Evolutionary conservation across 345 rosid species (phyloP).

Genomic region (Hibiscus trionum): DNA sequence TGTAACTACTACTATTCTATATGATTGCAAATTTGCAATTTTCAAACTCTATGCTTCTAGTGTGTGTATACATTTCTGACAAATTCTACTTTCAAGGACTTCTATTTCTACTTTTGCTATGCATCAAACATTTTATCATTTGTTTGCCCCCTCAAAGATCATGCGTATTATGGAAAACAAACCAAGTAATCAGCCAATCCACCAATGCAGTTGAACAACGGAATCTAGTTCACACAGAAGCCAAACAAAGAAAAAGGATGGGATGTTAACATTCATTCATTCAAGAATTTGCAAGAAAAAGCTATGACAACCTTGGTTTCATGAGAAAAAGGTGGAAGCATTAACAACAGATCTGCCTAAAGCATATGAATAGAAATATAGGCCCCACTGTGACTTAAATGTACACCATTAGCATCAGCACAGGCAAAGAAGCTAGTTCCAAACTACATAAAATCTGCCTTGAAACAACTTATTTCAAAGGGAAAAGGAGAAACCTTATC

Average conservation of each 20-base stretch:
- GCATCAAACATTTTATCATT: background rate
- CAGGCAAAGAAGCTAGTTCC: background rate
- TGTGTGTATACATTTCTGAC: background rate
- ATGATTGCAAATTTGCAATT: background rate
- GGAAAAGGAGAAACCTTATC: slow-evolving; percentile 49
- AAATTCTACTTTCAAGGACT: background rate
- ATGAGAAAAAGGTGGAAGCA: background rate
- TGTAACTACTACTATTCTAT: background rate
- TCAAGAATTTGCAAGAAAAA: background rate
- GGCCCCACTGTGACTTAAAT: background rate
- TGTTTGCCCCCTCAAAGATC: background rate
- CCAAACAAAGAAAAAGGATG: slow-evolving; percentile 1
- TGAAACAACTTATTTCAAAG: background rate
- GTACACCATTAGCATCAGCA: background rate
- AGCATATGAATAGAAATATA: background rate
- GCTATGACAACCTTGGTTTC: background rate
- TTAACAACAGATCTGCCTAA: background rate
- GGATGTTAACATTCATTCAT: background rate
- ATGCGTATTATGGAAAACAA: background rate
- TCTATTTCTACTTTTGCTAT: background rate
- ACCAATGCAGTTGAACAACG: background rate
- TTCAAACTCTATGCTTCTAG: background rate
- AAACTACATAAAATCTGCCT: slow-evolving; percentile 4
- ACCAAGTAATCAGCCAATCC: background rate
- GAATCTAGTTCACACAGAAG: background rate